Evolutionary conservation across 352 stramenopile genomes (phyloP), one percentile per base, ranked within the genome.

Genomic region (Peronospora tabacina): DNA sequence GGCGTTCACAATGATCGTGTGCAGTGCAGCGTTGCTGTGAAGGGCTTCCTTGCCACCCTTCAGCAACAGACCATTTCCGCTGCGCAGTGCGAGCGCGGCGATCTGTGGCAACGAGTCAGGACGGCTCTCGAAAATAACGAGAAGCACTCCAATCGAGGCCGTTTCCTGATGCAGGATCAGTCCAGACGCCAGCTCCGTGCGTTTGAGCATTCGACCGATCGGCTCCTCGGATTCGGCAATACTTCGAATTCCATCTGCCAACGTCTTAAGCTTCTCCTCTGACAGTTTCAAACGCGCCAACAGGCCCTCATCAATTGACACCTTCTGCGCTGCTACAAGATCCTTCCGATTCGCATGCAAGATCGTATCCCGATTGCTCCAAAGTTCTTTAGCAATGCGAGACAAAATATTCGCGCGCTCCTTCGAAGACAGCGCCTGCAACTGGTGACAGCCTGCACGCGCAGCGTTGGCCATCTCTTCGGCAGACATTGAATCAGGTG

Each of bases 101-200:
- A 99, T 99, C 77, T 99, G 93, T 15, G 91, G 88, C 19, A 97
- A 57, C 16, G 84, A 98, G 66, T 99, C 96, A 10, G 96, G 96
- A 12, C 96, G 75, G 49, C 87, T 97, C 70, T 99, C 96, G 56
- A 99, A 99, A 55, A 99, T 97, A 38, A 99, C 94, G 49, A 98
- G 90, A 7, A 99, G 62, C 24, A 99, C 95, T 22, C 96, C 96
- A 60, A 99, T 98, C 12, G 96, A 87, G 0, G 93, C 82, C 4
- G 94, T 98, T 47, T 97, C 91, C 52, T 97, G 87, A 41, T 94
- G 87, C 30, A 98, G 72, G 13, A 94, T 65, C n/a, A 98, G 69
- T 15, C 94, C 93, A 32, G 85, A 86, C 1, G 87, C 82, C 4
- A 98, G 49, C 68, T 98, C 95, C 8, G 70, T 95, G 42, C 70